phyloP scores from a whole-genome alignment of 345 rosid species.

The Trapa incisa region DNA sequence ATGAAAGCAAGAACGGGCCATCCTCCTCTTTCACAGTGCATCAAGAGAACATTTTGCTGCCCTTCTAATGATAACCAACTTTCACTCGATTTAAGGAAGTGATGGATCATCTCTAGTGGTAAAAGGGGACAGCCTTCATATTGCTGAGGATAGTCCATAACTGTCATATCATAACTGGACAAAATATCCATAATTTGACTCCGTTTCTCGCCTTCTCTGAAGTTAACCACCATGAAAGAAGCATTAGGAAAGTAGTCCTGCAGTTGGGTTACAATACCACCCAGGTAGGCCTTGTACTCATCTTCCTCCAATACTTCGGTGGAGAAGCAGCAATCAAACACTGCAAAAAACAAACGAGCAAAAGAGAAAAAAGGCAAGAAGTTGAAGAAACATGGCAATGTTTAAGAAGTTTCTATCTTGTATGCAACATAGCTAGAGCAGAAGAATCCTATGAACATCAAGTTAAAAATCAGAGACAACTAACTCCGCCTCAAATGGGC shows the following conservation, averaged over 20 bases:
- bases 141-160: constrained; percentile 96
- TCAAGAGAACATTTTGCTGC: constrained; percentile 81
- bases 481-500: neutral
- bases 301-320: constrained; percentile 84
- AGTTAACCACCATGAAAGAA: constrained; percentile 95
- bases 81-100: constrained; percentile 82
- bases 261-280: constrained; percentile 89
- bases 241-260: constrained; percentile 93
- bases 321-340: constrained; percentile 98
- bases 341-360: constrained; percentile 28
- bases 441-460: neutral
- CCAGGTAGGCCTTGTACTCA: constrained; percentile 85
- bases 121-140: constrained; percentile 77
- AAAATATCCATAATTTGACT: constrained; percentile 77
- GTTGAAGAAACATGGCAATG: neutral
- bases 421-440: too few relatives aligned
- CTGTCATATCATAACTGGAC: constrained; percentile 90
- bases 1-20: constrained; percentile 98
- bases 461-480: too few relatives aligned
- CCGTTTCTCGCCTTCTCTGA: constrained; percentile 88
- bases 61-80: constrained; percentile 93
- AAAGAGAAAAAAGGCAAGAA: neutral
- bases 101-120: constrained; percentile 91
- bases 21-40: constrained; percentile 96
- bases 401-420: neutral